Evolutionary conservation across 2,329 filamentous ascomycete species (phyloP).

Genomic region (Didymella glomerata): DNA sequence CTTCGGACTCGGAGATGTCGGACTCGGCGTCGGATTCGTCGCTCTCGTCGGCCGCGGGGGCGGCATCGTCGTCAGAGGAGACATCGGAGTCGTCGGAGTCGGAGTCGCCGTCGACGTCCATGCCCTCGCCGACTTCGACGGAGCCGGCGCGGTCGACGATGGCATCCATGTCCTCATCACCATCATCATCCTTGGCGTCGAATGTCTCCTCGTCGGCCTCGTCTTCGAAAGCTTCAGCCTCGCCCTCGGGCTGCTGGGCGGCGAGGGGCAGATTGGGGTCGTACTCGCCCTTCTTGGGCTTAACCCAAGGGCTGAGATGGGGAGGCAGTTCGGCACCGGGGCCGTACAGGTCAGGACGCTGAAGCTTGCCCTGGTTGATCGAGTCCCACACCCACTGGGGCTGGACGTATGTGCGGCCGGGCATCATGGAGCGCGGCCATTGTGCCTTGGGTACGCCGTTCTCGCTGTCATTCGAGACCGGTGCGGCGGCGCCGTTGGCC

Average conservation of each 20-base stretch:
- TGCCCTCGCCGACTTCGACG: constrained; percentile 59
- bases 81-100: constrained; percentile 58
- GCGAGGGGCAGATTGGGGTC: constrained; percentile 87
- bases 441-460: constrained; percentile 60
- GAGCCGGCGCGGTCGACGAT: constrained; percentile 52
- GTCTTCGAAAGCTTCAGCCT: constrained; percentile 77
- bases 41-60: constrained; percentile 52
- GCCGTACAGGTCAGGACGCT: constrained; percentile 85
- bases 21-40: constrained; percentile 61
- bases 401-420: constrained; percentile 92
- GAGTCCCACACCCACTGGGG: constrained; percentile 99
- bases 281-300: constrained; percentile 84
- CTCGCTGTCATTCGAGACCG: constrained; percentile 58
- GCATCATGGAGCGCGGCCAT: constrained; percentile 75
- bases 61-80: constrained; percentile 51
- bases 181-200: constrained; percentile 53
- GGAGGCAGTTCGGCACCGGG: constrained; percentile 90
- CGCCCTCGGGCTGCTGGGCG: constrained; percentile 86
- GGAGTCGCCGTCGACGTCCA: constrained; percentile 58
- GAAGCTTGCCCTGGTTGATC: constrained; percentile 87
- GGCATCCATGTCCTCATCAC: constrained; percentile 40
- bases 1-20: constrained; percentile 63
- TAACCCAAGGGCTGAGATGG: constrained; percentile 95
- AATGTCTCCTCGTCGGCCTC: constrained; percentile 55
- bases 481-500: constrained; percentile 52